Evolutionary conservation across 371 early-diverging fungal species (phyloP).

Genomic region (Mortierella sp.): DNA sequence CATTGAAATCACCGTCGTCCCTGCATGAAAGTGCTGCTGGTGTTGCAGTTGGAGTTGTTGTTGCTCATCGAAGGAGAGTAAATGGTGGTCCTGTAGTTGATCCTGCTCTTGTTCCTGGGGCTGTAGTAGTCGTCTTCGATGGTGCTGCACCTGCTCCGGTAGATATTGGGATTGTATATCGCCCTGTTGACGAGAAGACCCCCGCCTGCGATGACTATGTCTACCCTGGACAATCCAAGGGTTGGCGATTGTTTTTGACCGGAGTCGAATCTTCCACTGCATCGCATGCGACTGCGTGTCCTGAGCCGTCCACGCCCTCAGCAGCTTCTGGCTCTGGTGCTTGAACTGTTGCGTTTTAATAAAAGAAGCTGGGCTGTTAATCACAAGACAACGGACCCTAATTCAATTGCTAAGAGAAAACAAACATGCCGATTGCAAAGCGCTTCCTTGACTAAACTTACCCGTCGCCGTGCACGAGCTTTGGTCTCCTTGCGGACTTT

Average conservation of each 20-base stretch:
- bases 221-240: slow-evolving; percentile 19
- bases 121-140: neutral
- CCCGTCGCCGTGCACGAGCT: slow-evolving; percentile 35
- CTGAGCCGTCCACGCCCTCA: slow-evolving; percentile 39
- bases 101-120: slow-evolving; percentile 8
- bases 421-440: too few species aligned
- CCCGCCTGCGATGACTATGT: slow-evolving; percentile 4
- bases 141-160: neutral
- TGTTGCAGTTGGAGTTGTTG: neutral
- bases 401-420: too few species aligned
- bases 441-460: slow-evolving; percentile 20
- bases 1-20: slow-evolving; percentile 11
- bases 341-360: slow-evolving; percentile 29
- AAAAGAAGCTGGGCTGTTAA: neutral
- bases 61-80: neutral
- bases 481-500: slow-evolving; percentile 39
- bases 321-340: slow-evolving; percentile 37
- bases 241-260: slow-evolving; percentile 18
- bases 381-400: too few species aligned
- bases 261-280: slow-evolving; percentile 46
- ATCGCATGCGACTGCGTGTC: slow-evolving; percentile 39
- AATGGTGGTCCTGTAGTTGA: slow-evolving; percentile 6
- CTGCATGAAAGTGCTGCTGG: slow-evolving; percentile 2
- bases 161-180: neutral
- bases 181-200: neutral